Conservation (phyloP, 352 stramenopile species). For the Saprolegnia parasitica region DNA sequence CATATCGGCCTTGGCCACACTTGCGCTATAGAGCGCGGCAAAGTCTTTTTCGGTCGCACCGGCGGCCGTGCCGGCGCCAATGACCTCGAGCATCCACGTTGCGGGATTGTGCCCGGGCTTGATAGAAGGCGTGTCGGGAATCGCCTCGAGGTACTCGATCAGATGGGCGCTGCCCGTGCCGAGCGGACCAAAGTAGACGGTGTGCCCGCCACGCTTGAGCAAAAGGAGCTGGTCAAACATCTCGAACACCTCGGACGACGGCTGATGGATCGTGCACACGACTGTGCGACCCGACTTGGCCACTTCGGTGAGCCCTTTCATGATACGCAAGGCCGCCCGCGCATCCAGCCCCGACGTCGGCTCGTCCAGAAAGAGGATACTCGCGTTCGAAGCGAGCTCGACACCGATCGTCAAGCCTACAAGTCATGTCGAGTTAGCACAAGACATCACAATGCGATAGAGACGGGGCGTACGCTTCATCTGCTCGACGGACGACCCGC, state of each 20-base stretch:
- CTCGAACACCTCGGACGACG: conserved; percentile 83
- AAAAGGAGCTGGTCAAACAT: conserved; percentile 87
- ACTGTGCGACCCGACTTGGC: conserved; percentile 69
- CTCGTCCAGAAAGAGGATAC: conserved; percentile 87
- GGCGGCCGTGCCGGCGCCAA: conserved; percentile 40
- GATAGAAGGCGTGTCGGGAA: conserved; percentile 31
- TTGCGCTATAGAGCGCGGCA: conserved; percentile 38
- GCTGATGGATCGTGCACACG: conserved; percentile 92
- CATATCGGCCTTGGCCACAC: conserved; percentile 30
- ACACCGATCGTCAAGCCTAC: conserved; percentile 72
- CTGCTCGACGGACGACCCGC: conserved; percentile 51
- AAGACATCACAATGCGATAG: neutral
- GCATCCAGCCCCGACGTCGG: conserved; percentile 88
- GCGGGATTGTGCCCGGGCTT: conserved; percentile 58
- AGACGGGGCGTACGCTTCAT: conserved; percentile 43
- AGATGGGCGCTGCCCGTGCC: conserved; percentile 40
- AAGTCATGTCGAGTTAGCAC: conserved; percentile 59
- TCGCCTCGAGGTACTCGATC: conserved; percentile 46
- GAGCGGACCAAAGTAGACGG: conserved; percentile 51
- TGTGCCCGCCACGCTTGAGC: conserved; percentile 62
- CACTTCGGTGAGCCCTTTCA: conserved; percentile 85
- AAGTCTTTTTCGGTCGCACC: conserved; percentile 35
- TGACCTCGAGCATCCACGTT: conserved; percentile 82
- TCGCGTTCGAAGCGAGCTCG: conserved; percentile 85
- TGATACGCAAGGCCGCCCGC: conserved; percentile 78